Base-by-base conservation (phyloP, 495 filamentous ascomycete species). In the Staphylotrichum longicolle region DNA sequence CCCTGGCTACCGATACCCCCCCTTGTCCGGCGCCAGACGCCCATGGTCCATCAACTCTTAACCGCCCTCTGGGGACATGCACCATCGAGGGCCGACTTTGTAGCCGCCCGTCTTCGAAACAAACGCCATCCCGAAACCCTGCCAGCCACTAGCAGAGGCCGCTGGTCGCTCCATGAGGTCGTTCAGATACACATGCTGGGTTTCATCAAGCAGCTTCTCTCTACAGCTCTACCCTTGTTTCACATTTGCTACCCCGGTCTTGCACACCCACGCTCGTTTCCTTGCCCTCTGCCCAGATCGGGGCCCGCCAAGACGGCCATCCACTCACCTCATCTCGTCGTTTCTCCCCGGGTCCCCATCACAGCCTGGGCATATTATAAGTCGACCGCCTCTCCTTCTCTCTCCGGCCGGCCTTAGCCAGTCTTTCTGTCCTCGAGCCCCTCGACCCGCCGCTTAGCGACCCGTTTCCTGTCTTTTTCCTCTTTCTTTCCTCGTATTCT, bases 91-190 rank as follows among this genome's bases (percentile, higher is more conserved):
- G 68, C 59, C 72, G 14, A 35, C 51, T 70, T 69, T 58, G 70
- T 80, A 80, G 73, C 78, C 78, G 78, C 78, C 78, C 73, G 64
- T 63, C 74, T 75, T 70, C 75, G 20, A 79, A 71, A 80, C 73
- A 79, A 67, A 78, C 78, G 78, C 78, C 76, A 74, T 79, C 68
- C 67, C 73, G 69, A 75, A 68, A 64, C 64, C 62, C 58, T 27
- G 63, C 55, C 74, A 79, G 71, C 78, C 78, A 80, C 76, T 80
- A 67, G 71, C 75, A 74, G 70, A 67, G 66, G 73, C 74, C 71
- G 69, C 61, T 72, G 65, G 54, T 61, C 65, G 68, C 63, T 69
- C 68, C 63, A 67, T 70, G 69, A 65, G 73, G 66, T 74, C 72
- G 70, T 78, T 77, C 71, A 73, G 74, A 80, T 70, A 80, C 78